A percentile compares a stretch with the other conserved stretches of the same genome.
These are phyloP conservation scores for Apiospora hydei DNA, from an alignment of 2,329 filamentous ascomycete genomes.

Conservation along the genomic window DNA sequence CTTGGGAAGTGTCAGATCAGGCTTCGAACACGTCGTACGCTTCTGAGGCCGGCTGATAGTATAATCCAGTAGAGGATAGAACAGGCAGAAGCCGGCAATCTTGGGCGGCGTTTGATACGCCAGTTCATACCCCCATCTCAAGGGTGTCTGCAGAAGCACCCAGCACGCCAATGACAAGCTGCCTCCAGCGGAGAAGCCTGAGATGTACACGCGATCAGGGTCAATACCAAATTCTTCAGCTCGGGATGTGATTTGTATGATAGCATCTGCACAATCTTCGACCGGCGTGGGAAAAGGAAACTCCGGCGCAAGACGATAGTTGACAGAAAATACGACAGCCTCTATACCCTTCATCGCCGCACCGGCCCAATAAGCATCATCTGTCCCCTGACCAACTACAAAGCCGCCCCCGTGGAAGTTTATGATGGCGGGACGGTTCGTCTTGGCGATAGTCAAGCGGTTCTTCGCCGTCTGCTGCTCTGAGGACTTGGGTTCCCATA, in stretches of 20 bases:
- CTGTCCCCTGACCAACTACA: conserved; percentile 66
- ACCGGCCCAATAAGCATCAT: conserved; percentile 67
- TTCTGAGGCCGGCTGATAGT: conserved; percentile 63
- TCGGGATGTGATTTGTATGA: conserved; percentile 63
- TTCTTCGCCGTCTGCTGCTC: conserved; percentile 1
- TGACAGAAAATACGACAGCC: conserved; percentile 68
- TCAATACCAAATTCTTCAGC: conserved; percentile 66
- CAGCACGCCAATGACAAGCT: conserved; percentile 56
- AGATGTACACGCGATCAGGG: conserved; percentile 60
- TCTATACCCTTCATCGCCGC: conserved; percentile 58
- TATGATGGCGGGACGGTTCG: conserved; percentile 59
- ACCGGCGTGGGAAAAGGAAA: conserved; percentile 69
- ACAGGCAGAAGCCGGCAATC: conserved; percentile 64
- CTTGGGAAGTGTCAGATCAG: conserved; percentile 64
- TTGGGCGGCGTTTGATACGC: conserved; percentile 46
- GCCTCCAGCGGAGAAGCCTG: conserved; percentile 70
- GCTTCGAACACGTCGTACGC: conserved; percentile 57
- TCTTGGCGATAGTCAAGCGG: neutral
- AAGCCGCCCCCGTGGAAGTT: conserved; percentile 75
- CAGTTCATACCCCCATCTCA: conserved; percentile 35
- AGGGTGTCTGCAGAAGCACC: conserved; percentile 35
- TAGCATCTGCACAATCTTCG: conserved; percentile 69
- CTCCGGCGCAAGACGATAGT: conserved; percentile 71
- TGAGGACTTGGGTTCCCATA: conserved; percentile 38
- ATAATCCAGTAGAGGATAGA: conserved; percentile 69